Evolutionary conservation across 768 basidiomycete genomes (phyloP), one percentile per base, ranked within the genome.

Genomic region (Mycena alexandri): DNA sequence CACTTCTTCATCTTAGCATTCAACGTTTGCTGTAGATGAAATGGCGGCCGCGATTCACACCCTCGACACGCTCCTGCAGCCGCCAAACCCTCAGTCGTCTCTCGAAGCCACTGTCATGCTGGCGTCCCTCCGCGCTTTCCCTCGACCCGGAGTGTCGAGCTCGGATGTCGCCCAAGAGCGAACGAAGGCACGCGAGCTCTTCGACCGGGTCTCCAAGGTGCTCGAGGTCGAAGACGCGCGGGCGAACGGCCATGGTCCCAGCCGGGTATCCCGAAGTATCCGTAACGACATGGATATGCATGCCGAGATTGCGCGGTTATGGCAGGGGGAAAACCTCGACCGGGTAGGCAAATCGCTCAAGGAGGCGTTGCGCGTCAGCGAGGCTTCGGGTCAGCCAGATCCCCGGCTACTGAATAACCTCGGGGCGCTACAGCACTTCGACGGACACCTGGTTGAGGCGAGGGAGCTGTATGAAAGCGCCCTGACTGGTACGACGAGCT

Each of bases 21-120:
- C 44, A 59, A 14, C 2, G 43, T 52, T 21, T 34, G 55, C 36
- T 62, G 11, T 70, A 94, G 94, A 93, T 70, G 93, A 96, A 76
- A 87, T 89, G 73, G 87, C 93, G 2, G 92, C 90, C 34, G 95
- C 95, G 14, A 93, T 95, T 51, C 92, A 95, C 74, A 92, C 92
- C 0, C 86, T 94, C 12, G 94, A 96, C 71, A 90, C 87, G 1
- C 82, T 95, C 41, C 79, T 94, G 29, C 89, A 93, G 69, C 81
- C 87, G 9, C 88, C 90, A 0, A 89, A 88, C 64, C 79, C 85
- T 13, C 89, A 87, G 60, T 83, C 87, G 33, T 92, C 91, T 1
- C 77, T 93, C 6, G 96, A 98, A 81, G 95, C 95, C 4, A 90
- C 89, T 11, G 91, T 92, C 17, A 91, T 96, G 79, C 90, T 98